Percentiles rank a stretch among this genome's conserved stretches.
Conservation (phyloP, 768 basidiomycete species). For the Rhodotorula diobovata region DNA sequence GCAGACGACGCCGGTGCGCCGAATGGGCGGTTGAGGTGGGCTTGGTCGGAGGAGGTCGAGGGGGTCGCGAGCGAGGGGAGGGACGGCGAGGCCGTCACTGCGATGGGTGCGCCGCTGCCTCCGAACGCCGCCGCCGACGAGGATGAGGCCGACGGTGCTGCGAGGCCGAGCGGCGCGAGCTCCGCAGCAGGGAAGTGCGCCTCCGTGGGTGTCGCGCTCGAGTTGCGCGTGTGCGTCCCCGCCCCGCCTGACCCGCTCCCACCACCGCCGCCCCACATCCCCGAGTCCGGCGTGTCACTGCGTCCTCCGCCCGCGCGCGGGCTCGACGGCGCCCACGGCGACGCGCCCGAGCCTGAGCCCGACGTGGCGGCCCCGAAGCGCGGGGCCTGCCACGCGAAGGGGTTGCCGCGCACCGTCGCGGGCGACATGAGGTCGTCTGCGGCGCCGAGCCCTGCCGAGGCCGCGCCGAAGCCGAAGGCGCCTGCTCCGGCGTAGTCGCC, state of each 20-base stretch:
- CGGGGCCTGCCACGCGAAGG: constrained; percentile 6
- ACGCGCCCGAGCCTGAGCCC: background rate
- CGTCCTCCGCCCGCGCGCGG: background rate
- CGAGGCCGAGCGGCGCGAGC: background rate
- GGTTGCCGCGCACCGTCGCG: constrained; percentile 10
- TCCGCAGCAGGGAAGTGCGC: background rate
- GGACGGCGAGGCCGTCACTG: constrained; percentile 16
- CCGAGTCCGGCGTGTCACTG: constrained; percentile 1
- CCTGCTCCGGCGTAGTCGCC: background rate
- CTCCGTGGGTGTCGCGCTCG: constrained; percentile 14
- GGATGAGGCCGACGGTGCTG: background rate
- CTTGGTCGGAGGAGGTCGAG: background rate
- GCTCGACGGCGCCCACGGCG: background rate
- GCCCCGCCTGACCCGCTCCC: background rate
- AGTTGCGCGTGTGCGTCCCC: background rate
- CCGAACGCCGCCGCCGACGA: background rate
- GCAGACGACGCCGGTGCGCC: background rate
- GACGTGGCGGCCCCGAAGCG: background rate
- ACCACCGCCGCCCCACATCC: background rate
- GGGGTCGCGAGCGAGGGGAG: constrained; percentile 10
- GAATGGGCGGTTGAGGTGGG: constrained; percentile 12
- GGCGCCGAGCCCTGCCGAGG: background rate
- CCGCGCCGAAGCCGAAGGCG: constrained; percentile 6
- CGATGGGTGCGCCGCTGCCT: background rate
- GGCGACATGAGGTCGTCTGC: constrained; percentile 26